Base-by-base conservation (phyloP, 2,329 filamentous ascomycete species). In the Cyclaneusma minus region DNA sequence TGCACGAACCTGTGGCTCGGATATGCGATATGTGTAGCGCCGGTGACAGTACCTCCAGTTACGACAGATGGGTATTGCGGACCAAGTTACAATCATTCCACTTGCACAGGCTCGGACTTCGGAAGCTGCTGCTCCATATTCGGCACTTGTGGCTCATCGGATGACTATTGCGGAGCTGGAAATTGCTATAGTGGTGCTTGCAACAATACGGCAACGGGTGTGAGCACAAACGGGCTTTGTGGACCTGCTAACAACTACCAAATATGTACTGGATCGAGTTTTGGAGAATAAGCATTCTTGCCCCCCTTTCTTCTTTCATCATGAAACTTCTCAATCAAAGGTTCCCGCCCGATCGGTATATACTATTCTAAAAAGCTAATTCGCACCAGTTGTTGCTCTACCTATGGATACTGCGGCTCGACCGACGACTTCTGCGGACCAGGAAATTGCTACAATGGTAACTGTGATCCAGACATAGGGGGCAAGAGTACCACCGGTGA, bases 371-470 rank as follows among this genome's bases (percentile, higher is more conserved):
- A n/a, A n/a, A n/a, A n/a, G n/a, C n/a, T n/a, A n/a, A n/a, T n/a
- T n/a, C n/a, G 29, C 14, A 24, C 24, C 19, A 23, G 14, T 22
- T 32, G 30, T 20, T 32, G 30, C 16, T 24, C 20, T 6, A 27
- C 24, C 19, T 35, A 30, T 15, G 34, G 32, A 14, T 30, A 21
- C 12, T 35, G 32, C 17, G 34, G 29, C 4, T 30, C 27, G 21
- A 30, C 29, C 4, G 21, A 31, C 7, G 32, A 37, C 13, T 44
- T 38, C 28, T 45, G 39, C 30, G 39, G 33, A 9, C 24, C 37
- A 21, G 38, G 41, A 19, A 34, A 34, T 26, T 42, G 39, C 33
- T 41, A 42, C 18, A 35, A 37, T 17, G 35, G 42, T 6, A 25
- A 27, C 25, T 43, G 40, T 36, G 36, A n/a, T 17, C 29, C 38